Base-by-base conservation (phyloP, 805 yeast species). In the Clavispora santaluciae region DNA sequence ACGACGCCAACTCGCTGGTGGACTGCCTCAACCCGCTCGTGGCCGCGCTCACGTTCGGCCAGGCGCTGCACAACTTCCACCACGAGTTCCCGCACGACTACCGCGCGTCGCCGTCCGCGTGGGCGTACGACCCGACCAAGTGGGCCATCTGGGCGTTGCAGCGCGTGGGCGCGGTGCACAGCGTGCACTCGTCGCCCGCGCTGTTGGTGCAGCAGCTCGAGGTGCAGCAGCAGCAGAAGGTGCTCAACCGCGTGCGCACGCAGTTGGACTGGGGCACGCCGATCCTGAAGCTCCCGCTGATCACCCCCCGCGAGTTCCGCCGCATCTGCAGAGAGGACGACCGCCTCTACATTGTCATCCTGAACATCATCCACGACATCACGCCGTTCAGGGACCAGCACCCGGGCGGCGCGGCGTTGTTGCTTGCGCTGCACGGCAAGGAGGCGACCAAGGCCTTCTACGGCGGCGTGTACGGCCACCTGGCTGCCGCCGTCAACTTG, bases 21-120 rank as follows among this genome's bases (percentile, higher is more conserved):
- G 57, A 86, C 78, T 70, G 88, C 73, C 51, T 57, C 38, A 69
- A 69, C 56, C 78, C 81, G 13, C 59, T 78, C 36, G 74, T 81
- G 20, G 80, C 81, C 17, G 56, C 79, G 12, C 69, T 86, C 12
- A 83, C 96, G 0, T 80, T 84, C 56, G 98, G 98, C 10, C 96
- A 90, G 64, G 91, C 95, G 5, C 80, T 80, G 63, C 95, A 88
- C 62, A 90, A 89, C 65, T 91, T 85, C 68, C 98, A 90, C 66
- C 96, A 91, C 66, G 96, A 88, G 65, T 90, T 90, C 63, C 95
- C 96, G 5, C 81, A 84, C 48, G 97, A 90, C 63, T 89, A 83
- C 65, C 73, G 96, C 46, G 81, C 81, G 50, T 86, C 89, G 5
- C 66, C 77, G 41, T 76, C 79, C 46, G 73, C 81, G 76, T 81